phyloP scores from a whole-genome alignment of 345 rosid species.

The Anacardium occidentale region DNA sequence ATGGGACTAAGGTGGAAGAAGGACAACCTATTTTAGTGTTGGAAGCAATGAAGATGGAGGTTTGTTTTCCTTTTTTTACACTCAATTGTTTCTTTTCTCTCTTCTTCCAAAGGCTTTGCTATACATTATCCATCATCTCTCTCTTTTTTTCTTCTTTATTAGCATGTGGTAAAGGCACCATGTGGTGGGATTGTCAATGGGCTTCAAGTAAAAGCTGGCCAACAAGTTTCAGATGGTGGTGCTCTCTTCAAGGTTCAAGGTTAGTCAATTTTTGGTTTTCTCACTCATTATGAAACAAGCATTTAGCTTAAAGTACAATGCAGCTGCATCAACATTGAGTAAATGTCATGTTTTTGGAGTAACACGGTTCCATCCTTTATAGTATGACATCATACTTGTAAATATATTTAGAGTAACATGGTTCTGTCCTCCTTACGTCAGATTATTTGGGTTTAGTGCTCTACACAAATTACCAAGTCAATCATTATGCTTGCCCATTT shows the following conservation, averaged over 20 bases:
- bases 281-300: background rate
- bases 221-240: constrained; percentile 73
- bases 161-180: constrained; percentile 91
- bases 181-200: constrained; percentile 61
- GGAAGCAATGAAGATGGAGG: constrained; percentile 99
- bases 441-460: no score
- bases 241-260: constrained; percentile 72
- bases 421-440: background rate
- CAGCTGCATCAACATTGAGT: background rate
- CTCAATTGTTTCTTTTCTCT: background rate
- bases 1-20: constrained; percentile 66
- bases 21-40: constrained; percentile 81
- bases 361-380: background rate
- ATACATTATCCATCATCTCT: background rate
- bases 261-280: constrained; percentile 27
- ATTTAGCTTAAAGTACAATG: background rate
- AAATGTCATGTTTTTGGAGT: background rate
- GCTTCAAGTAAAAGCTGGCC: constrained; percentile 66
- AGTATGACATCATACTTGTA: background rate
- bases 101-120: background rate
- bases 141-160: constrained; percentile 2
- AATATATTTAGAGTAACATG: no score
- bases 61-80: constrained; percentile 24
- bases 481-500: background rate
- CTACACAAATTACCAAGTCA: no score